Percentiles rank a stretch among this genome's conserved stretches.
phyloP scores from a whole-genome alignment of 805 yeast genomes.

The Wickerhamomyces mucosus region DNA sequence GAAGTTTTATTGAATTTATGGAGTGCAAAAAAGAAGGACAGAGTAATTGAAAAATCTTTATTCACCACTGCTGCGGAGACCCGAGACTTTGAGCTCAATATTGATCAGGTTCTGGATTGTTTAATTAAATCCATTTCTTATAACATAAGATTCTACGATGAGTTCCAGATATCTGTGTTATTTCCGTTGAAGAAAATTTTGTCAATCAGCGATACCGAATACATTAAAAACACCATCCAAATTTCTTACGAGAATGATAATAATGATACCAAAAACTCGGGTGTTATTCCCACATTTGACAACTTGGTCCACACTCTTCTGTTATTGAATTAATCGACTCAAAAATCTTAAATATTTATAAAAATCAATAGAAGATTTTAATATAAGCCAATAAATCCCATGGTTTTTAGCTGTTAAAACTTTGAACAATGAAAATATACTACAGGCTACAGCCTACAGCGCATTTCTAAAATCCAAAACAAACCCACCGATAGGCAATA shows the following conservation, averaged over 20 bases:
- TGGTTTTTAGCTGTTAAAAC: too few species aligned
- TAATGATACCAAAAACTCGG: constrained; percentile 13
- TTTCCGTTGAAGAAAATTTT: constrained; percentile 36
- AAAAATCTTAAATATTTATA: too few species aligned
- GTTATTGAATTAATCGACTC: too few species aligned
- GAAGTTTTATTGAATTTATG: constrained; percentile 36
- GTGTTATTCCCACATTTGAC: constrained; percentile 21
- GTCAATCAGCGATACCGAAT: constrained; percentile 24
- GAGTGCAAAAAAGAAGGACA: constrained; percentile 8
- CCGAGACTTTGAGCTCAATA: constrained; percentile 15
- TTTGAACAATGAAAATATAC: too few species aligned
- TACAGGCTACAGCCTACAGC: too few species aligned
- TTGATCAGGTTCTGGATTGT: constrained; percentile 31
- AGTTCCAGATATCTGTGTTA: constrained; percentile 33
- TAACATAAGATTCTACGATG: constrained; percentile 58
- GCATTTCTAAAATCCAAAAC: too few species aligned
- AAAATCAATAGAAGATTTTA: too few species aligned
- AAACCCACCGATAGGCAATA: too few species aligned
- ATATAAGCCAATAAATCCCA: too few species aligned
- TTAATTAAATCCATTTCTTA: constrained; percentile 48
- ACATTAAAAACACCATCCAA: constrained; percentile 20
- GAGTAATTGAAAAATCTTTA: constrained; percentile 11
- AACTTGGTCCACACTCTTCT: too few species aligned
- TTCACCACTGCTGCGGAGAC: constrained; percentile 1
- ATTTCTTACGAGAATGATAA: constrained; percentile 21